Evolutionary conservation across 2,329 filamentous ascomycete genomes (phyloP), one percentile per base, ranked within the genome.

Genomic region (Raffaelea ambrosiae): DNA sequence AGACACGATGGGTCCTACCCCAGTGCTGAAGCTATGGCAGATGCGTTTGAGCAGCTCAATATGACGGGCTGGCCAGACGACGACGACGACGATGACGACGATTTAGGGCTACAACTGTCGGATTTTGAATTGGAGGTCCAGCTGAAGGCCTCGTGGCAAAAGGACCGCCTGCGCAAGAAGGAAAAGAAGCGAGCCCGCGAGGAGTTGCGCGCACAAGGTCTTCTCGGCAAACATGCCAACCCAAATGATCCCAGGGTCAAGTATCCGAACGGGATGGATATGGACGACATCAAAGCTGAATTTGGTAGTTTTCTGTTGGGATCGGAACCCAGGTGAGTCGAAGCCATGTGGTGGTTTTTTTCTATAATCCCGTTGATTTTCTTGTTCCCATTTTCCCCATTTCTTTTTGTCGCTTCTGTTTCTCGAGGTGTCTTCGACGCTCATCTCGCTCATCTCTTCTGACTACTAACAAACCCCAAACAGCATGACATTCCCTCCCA

Each of bases 401-500:
- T n/a, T n/a, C n/a, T n/a, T n/a, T n/a, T n/a, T n/a, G n/a, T n/a
- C n/a, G n/a, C n/a, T n/a, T n/a, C n/a, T n/a, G n/a, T n/a, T n/a
- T n/a, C n/a, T n/a, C n/a, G n/a, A n/a, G n/a, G n/a, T n/a, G n/a
- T n/a, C n/a, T n/a, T n/a, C n/a, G n/a, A n/a, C n/a, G n/a, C n/a
- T n/a, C n/a, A n/a, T n/a, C n/a, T n/a, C n/a, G n/a, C n/a, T n/a
- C n/a, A n/a, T n/a, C n/a, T n/a, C n/a, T n/a, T n/a, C n/a, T n/a
- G n/a, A n/a, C n/a, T n/a, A n/a, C n/a, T n/a, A n/a, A n/a, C n/a
- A n/a, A n/a, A 29, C 7, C 26, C 26, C 26, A 29, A 47, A 26
- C 53, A 89, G 86, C 41, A 71, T 93, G 5, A 70, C 80, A 4
- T 71, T 97, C 21, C 88, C 91, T 3, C 88, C 91, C 0, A 94